Conservation (phyloP, 1,284 basidiomycete species). For the Apiotrichum montevideense region DNA sequence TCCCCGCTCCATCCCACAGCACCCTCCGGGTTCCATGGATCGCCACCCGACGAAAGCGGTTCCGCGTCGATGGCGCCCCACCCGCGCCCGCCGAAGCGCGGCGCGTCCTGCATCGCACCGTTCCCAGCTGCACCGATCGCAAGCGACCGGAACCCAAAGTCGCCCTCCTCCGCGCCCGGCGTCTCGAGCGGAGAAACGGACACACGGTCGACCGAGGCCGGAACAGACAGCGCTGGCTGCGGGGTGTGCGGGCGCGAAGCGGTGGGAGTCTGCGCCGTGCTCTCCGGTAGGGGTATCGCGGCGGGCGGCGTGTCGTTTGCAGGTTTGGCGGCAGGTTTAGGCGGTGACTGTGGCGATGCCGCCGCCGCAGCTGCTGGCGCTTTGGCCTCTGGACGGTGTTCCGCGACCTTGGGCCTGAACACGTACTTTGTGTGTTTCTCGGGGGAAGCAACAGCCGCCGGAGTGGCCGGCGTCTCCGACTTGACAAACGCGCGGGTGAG, state of each 20-base stretch:
- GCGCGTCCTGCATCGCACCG: neutral
- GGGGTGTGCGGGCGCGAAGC: slow-evolving; percentile 26
- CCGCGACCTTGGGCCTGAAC: slow-evolving; percentile 24
- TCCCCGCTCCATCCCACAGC: slow-evolving; percentile 25
- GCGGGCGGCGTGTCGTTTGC: slow-evolving; percentile 1
- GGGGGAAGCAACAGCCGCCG: neutral
- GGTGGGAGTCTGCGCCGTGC: slow-evolving; percentile 24
- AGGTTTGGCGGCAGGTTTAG: neutral
- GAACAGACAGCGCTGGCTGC: neutral
- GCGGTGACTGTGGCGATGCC: no score
- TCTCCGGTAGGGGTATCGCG: slow-evolving; percentile 33
- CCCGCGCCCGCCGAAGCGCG: slow-evolving; percentile 10
- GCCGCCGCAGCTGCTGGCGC: no score
- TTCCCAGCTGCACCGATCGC: slow-evolving; percentile 27
- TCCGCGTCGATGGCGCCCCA: slow-evolving; percentile 24
- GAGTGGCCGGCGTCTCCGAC: slow-evolving; percentile 5
- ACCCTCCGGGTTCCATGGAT: slow-evolving; percentile 9
- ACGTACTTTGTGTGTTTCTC: slow-evolving; percentile 25
- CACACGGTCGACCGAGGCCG: slow-evolving; percentile 25
- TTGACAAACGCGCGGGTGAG: slow-evolving; percentile 44
- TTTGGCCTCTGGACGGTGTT: neutral
- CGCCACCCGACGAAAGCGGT: slow-evolving; percentile 2
- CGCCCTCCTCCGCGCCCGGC: slow-evolving; percentile 17
- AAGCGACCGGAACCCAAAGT: slow-evolving; percentile 36
- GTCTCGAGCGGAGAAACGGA: slow-evolving; percentile 41